Conservation (phyloP, 1,139 yeast genomes). For the Suhomyces bolitotheri region DNA sequence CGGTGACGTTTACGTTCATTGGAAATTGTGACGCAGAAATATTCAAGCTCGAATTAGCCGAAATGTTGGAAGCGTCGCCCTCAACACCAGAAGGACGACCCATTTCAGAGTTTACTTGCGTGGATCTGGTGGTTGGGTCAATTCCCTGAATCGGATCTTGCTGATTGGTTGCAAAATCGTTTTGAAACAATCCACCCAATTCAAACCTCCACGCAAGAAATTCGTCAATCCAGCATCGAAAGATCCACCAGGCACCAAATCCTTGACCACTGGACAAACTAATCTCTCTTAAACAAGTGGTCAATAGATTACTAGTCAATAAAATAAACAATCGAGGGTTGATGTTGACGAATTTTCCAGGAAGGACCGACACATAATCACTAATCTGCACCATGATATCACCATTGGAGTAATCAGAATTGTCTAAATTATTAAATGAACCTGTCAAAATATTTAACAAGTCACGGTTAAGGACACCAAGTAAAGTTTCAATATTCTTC, state of each 20-base stretch:
- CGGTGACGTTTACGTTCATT: conserved; percentile 3
- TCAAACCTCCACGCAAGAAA: conserved; percentile 71
- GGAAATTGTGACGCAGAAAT: conserved; percentile 8
- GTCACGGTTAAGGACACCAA: conserved; percentile 44
- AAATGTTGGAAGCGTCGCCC: conserved; percentile 8
- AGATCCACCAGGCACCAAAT: conserved; percentile 78
- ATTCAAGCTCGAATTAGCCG: conserved; percentile 9
- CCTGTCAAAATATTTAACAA: conserved; percentile 38
- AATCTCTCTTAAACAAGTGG: conserved; percentile 67
- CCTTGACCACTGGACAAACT: conserved; percentile 60
- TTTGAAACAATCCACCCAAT: conserved; percentile 59
- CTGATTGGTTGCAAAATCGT: conserved; percentile 24
- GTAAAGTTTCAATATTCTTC: conserved; percentile 31
- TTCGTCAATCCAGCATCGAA: conserved; percentile 77
- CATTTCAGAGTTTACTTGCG: neutral
- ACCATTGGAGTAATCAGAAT: conserved; percentile 9
- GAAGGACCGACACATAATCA: conserved; percentile 40
- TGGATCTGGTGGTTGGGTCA: neutral
- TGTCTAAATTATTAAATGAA: neutral
- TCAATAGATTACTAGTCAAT: conserved; percentile 54
- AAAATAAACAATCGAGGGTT: conserved; percentile 60
- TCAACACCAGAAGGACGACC: conserved; percentile 5
- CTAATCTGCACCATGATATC: conserved; percentile 22
- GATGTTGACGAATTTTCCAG: conserved; percentile 45
- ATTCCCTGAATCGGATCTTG: neutral